Evolutionary conservation across 2,329 filamentous ascomycete genomes (phyloP).

Genomic region (Fusarium abutilonis): DNA sequence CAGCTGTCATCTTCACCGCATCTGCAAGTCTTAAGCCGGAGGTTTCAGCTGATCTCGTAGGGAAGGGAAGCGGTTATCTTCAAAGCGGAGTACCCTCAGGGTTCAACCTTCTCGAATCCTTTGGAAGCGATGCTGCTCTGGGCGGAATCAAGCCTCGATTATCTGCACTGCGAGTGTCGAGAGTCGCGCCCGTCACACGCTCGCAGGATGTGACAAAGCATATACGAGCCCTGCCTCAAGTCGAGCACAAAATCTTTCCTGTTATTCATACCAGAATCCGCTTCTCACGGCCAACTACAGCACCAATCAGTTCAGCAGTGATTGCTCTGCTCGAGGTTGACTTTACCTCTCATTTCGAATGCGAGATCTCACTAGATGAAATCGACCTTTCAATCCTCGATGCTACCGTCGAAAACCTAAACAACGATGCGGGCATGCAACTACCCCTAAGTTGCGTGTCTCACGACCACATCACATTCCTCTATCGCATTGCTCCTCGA

Average conservation of each 20-base stretch:
- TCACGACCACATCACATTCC: slow-evolving; percentile 78
- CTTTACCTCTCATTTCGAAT: slow-evolving; percentile 75
- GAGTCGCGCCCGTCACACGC: slow-evolving; percentile 74
- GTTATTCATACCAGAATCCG: slow-evolving; percentile 77
- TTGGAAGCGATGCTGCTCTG: slow-evolving; percentile 72
- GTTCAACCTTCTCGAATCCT: slow-evolving; percentile 80
- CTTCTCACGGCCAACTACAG: slow-evolving; percentile 71
- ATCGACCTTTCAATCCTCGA: slow-evolving; percentile 67
- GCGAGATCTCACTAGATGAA: slow-evolving; percentile 69
- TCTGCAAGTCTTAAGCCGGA: slow-evolving; percentile 68
- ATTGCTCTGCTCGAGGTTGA: slow-evolving; percentile 79
- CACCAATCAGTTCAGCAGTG: slow-evolving; percentile 67
- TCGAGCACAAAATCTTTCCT: slow-evolving; percentile 72
- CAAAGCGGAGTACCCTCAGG: slow-evolving; percentile 74
- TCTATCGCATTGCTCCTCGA: slow-evolving; percentile 72
- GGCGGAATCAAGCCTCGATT: slow-evolving; percentile 71
- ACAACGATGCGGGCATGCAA: slow-evolving; percentile 57
- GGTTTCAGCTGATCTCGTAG: slow-evolving; percentile 41
- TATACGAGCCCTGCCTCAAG: slow-evolving; percentile 70
- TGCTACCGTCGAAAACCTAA: slow-evolving; percentile 68
- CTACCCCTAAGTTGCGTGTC: slow-evolving; percentile 71
- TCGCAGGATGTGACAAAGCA: slow-evolving; percentile 69
- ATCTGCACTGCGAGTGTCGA: slow-evolving; percentile 77
- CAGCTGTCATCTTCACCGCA: slow-evolving; percentile 72
- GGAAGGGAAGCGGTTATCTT: slow-evolving; percentile 68